Base-by-base conservation (phyloP, 495 filamentous ascomycete species). In the Penicillium mononematosum region DNA sequence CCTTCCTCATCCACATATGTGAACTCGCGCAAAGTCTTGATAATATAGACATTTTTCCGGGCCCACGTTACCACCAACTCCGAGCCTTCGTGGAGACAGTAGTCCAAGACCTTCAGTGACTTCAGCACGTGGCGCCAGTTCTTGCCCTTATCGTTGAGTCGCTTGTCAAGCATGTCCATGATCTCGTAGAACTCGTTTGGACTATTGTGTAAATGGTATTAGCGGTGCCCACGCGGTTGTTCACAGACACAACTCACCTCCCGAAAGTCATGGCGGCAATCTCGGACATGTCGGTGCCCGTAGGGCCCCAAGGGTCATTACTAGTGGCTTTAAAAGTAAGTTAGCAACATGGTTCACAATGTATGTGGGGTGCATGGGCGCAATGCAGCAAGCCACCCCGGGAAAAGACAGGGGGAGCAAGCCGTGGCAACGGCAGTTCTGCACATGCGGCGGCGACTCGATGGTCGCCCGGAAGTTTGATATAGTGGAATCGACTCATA, bases 81-180 rank as follows among this genome's bases (percentile, higher is more conserved):
- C 0, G 91, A 96, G 7, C 95, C 95, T 70, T 99, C 95, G 70
- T 99, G 95, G 34, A 99, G 80, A 77, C 91, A 96, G 74, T 99
- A 99, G 74, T 99, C 95, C 56, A 97, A 81, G 57, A 99, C 95
- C 70, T 98, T 99, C 55, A 99, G 76, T 27, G 92, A 94, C 76
- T 99, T 99, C 53, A 99, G 79, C 4, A 99, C 95, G 72, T 99
- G 95, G 63, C 95, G 86, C 95, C 95, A 99, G 73, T 99, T 99
- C 81, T 96, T 99, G 64, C 95, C 95, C 73, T 99, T 99, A 70
- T 99, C 95, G 64, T 99, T 99, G 64, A 99, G 79, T 58, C 95
- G 88, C 80, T 98, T 98, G 75, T 98, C 95, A 58, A 99, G 79
- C 94, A 99, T 99, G 73, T 98, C 95, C 87, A 99, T 96, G 64